These are phyloP conservation scores for Cladosporium sp. DNA, from an alignment of 2,329 filamentous ascomycete genomes.

Conservation along the genomic window DNA sequence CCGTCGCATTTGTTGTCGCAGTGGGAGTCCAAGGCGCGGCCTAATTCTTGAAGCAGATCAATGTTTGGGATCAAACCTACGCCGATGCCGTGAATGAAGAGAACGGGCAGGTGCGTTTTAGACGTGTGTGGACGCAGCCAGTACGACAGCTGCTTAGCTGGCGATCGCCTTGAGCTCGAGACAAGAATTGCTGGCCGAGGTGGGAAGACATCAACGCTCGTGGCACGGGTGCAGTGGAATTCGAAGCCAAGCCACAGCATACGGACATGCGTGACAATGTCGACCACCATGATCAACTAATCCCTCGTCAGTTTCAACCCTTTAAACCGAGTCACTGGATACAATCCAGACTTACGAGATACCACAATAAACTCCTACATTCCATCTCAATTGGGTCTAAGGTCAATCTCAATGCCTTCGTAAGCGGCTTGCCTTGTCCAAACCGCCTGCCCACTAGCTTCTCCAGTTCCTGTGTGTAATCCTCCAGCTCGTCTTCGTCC, in stretches of 20 bases:
- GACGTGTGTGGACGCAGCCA: constrained; percentile 67
- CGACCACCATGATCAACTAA: constrained; percentile 54
- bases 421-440: constrained; percentile 47
- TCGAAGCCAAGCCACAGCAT: constrained; percentile 27
- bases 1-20: constrained; percentile 36
- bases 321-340: neutral
- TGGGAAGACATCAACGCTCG: constrained; percentile 56
- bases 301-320: constrained; percentile 23
- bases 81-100: constrained; percentile 72
- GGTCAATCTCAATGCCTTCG: neutral
- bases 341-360: constrained; percentile 37
- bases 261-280: constrained; percentile 37
- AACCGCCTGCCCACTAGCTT: constrained; percentile 30
- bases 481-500: constrained; percentile 56
- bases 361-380: constrained; percentile 65
- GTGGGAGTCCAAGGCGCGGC: constrained; percentile 32
- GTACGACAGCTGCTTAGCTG: constrained; percentile 57
- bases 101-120: constrained; percentile 56
- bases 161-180: constrained; percentile 49
- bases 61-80: constrained; percentile 66
- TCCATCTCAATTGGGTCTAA: constrained; percentile 44
- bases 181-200: constrained; percentile 55
- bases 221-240: constrained; percentile 27
- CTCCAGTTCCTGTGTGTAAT: constrained; percentile 47
- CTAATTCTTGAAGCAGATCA: constrained; percentile 56